phyloP scores from a whole-genome alignment of 768 basidiomycete genomes.

The Tubosaeta brunneosetosa region DNA sequence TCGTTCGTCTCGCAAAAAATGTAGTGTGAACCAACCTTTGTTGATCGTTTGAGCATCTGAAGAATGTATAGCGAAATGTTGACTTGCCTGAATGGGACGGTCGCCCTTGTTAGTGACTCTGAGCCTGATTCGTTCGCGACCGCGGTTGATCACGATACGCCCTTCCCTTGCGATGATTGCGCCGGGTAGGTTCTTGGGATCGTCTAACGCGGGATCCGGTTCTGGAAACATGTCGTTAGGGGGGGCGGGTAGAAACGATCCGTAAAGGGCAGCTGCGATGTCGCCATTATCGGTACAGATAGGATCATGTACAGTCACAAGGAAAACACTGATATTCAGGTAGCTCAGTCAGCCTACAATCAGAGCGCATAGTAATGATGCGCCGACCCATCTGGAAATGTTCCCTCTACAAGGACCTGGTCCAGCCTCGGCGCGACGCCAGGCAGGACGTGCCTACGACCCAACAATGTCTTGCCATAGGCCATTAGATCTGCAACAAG shows the following conservation, averaged over 20 bases:
- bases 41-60: background rate
- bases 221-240: conserved; percentile 59
- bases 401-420: conserved; percentile 93
- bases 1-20: conserved; percentile 90
- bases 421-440: conserved; percentile 71
- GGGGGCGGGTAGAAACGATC: conserved; percentile 88
- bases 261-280: conserved; percentile 82
- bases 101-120: conserved; percentile 89
- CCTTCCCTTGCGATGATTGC: conserved; percentile 65
- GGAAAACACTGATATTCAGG: conserved; percentile 51
- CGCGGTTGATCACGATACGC: conserved; percentile 71
- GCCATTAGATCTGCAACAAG: conserved; percentile 88
- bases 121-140: conserved; percentile 62
- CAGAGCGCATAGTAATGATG: background rate
- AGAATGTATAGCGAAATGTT: background rate
- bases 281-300: conserved; percentile 81
- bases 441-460: conserved; percentile 83
- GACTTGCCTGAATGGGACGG: conserved; percentile 79
- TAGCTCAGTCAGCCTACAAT: background rate
- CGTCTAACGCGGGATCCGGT: conserved; percentile 43
- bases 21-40: conserved; percentile 88
- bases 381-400: conserved; percentile 77
- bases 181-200: conserved; percentile 60
- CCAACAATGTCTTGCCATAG: conserved; percentile 82
- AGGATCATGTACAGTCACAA: conserved; percentile 97